Conservation (phyloP, 2,329 filamentous ascomycete species). For the Monosporascus sp. region DNA sequence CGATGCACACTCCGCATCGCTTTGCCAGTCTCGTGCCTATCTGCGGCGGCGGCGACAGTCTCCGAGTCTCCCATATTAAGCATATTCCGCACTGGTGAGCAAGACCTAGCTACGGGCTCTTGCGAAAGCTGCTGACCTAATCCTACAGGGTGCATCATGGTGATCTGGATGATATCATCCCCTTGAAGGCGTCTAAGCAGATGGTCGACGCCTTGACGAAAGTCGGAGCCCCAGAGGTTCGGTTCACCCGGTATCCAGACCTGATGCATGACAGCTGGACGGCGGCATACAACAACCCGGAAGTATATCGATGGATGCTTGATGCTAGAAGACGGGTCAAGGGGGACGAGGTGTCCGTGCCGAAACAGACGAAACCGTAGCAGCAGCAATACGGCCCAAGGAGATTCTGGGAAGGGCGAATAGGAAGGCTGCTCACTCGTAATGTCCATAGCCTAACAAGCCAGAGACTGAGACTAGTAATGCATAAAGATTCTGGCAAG, state of each 20-base stretch:
- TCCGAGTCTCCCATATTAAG: no score
- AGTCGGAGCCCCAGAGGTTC: background rate
- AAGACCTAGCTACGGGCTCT: no score
- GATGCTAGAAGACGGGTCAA: background rate
- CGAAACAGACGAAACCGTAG: background rate
- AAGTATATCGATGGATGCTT: background rate
- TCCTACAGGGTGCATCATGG: background rate
- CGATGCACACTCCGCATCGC: no score
- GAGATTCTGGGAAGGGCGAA: background rate
- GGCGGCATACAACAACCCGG: conserved; percentile 6
- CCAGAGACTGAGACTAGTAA: no score
- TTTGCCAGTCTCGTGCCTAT: no score
- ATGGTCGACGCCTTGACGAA: background rate
- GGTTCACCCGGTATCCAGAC: background rate
- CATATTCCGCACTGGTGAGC: no score
- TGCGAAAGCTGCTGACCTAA: no score
- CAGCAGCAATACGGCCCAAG: conserved; percentile 8
- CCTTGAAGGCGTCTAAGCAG: conserved; percentile 1
- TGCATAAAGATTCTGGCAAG: no score
- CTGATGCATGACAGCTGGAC: conserved; percentile 2
- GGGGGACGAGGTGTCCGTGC: background rate
- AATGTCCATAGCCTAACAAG: no score
- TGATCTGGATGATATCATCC: conserved; percentile 3
- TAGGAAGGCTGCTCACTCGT: no score
- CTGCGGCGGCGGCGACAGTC: no score